Evolutionary conservation across 2,329 filamentous ascomycete genomes (phyloP), one percentile per base, ranked within the genome.

Genomic region (Gaeumannomyces sp.): DNA sequence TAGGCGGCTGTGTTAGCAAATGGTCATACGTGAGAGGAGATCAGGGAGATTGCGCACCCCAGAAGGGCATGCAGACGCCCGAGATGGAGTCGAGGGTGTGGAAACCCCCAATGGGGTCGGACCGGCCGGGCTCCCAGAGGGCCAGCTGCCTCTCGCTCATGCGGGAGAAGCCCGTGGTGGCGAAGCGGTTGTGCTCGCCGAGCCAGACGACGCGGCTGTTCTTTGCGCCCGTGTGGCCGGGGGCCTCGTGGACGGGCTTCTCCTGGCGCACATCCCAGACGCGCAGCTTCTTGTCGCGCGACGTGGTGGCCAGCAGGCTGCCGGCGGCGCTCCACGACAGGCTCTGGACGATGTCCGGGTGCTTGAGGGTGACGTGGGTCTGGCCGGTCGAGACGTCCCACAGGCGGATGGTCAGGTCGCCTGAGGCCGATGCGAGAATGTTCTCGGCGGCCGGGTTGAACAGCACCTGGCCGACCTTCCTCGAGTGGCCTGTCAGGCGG

Each of bases 41-140:
- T 27, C 29, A 64, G 56, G 45, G 13, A 28, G 29, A 31, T 59
- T 61, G 72, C 81, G 69, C 75, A 87, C 85, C 95, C 95, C 95
- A 99, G 85, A 99, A 98, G 38, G 95, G 95, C 92, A 99, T 97
- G 84, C 93, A 96, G 66, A 99, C 93, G 75, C 95, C 95, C 60
- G 94, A 97, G 73, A 97, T 97, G 60, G 92, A 96, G 78, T 99
- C 95, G 61, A 99, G 85, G 70, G 91, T 90, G 72, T 86, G 89
- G 80, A 97, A 97, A 22, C 93, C 93, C 62, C 92, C 93, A 72
- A 98, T 89, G 61, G 95, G 95, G 72, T 96, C 89, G 50, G 88
- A 86, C 69, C 87, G 89, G 71, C 93, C 91, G 61, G 93, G 88
- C 80, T 99, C 95, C 95, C 95, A 99, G 53, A 99, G 83, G 64